A percentile compares a stretch with the other conserved stretches of the same genome.
Evolutionary conservation across 768 basidiomycete genomes (phyloP).

Genomic region (Hebeloma cylindrosporum): DNA sequence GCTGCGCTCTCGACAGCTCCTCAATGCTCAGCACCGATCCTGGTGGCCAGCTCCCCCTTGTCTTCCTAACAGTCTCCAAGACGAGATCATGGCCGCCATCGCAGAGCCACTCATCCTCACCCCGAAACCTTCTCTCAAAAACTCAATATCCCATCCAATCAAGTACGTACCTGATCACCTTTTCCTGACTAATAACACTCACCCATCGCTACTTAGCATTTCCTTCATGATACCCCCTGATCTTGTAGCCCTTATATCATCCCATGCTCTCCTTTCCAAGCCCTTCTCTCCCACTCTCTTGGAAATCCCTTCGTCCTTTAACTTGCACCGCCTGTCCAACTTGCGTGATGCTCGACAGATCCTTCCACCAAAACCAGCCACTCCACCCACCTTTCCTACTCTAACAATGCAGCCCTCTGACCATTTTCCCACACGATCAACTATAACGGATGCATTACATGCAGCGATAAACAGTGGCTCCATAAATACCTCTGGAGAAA

Average conservation of each 20-base stretch:
- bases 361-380: conserved; percentile 14
- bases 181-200: conserved; percentile 7
- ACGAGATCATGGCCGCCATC: conserved; percentile 56
- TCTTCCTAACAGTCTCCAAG: conserved; percentile 33
- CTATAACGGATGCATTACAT: conserved; percentile 40
- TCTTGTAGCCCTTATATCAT: conserved; percentile 51
- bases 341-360: conserved; percentile 15
- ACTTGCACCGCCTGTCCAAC: conserved; percentile 42
- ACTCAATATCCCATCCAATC: conserved; percentile 80
- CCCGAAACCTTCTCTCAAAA: conserved; percentile 46
- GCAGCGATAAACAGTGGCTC: conserved; percentile 26
- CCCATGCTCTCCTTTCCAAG: conserved; percentile 39
- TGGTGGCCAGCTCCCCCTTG: conserved; percentile 22
- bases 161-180: conserved; percentile 49
- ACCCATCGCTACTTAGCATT: conserved; percentile 44
- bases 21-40: conserved; percentile 26
- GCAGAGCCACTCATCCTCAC: conserved; percentile 36
- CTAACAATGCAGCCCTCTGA: conserved; percentile 15
- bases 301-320: conserved; percentile 42
- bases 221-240: conserved; percentile 65
- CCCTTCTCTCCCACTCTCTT: conserved; percentile 42
- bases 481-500: background rate
- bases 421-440: conserved; percentile 21
- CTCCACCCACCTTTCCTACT: conserved; percentile 11
- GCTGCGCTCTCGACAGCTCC: conserved; percentile 52